phyloP scores from a whole-genome alignment of 495 filamentous ascomycete genomes.

The Xanthoparmelia taractica region DNA sequence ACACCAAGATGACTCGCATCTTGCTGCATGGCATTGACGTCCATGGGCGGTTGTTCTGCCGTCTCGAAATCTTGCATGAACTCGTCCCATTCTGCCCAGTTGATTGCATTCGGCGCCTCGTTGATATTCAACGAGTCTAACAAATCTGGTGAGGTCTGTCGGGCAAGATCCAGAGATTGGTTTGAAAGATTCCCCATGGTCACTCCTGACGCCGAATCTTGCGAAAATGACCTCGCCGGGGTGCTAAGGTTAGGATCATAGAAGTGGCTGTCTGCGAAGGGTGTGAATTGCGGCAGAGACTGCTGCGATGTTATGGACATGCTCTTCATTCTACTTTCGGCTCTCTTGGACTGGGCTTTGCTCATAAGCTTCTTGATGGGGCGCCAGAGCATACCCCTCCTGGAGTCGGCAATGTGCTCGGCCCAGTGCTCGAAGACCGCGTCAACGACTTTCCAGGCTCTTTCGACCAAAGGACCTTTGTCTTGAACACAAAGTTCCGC shows the following conservation, averaged over 20 bases:
- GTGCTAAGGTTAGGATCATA: not conserved
- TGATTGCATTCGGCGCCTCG: slow-evolving; percentile 14
- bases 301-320: slow-evolving; percentile 12
- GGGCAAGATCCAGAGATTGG: not conserved
- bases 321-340: not conserved
- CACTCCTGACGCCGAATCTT: not conserved
- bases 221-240: not conserved
- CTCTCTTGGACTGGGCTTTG: slow-evolving; percentile 29
- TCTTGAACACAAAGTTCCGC: slow-evolving; percentile 71
- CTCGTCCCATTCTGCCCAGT: slow-evolving; percentile 44
- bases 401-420: slow-evolving; percentile 44
- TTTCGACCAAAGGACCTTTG: slow-evolving; percentile 59
- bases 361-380: slow-evolving; percentile 63
- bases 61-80: slow-evolving; percentile 46
- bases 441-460: slow-evolving; percentile 73
- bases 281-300: slow-evolving; percentile 19
- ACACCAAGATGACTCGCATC: slow-evolving; percentile 10
- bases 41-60: slow-evolving; percentile 19
- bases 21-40: not conserved
- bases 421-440: slow-evolving; percentile 49
- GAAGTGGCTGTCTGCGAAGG: not conserved
- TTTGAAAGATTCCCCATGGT: not conserved
- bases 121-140: slow-evolving; percentile 9
- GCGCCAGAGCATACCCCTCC: slow-evolving; percentile 62
- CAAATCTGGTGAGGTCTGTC: not conserved